phyloP scores from a whole-genome alignment of 441 rosid genomes.

The Pelargonium cotyledonis region DNA sequence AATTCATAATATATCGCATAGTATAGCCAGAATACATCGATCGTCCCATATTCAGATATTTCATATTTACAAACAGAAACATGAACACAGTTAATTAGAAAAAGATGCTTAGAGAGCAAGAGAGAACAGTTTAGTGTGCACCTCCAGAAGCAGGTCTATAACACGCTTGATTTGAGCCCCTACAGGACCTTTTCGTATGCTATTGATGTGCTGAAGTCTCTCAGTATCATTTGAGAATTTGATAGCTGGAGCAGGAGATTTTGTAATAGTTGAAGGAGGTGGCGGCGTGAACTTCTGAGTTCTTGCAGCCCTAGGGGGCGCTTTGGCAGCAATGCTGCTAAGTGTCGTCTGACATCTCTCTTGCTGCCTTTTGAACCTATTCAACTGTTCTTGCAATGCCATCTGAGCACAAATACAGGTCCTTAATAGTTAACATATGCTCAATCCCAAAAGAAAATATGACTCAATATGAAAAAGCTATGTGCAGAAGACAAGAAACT shows the following conservation, averaged over 20 bases:
- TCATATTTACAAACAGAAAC: background rate
- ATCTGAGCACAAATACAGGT: slow-evolving; percentile 28
- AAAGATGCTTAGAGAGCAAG: background rate
- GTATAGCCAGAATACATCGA: too few species aligned
- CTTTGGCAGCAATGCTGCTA: slow-evolving; percentile 45
- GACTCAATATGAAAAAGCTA: background rate
- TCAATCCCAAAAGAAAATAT: background rate
- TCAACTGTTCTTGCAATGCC: slow-evolving; percentile 49
- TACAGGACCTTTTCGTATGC: slow-evolving; percentile 63
- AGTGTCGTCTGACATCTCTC: slow-evolving; percentile 62
- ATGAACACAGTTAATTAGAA: background rate
- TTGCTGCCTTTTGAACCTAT: slow-evolving; percentile 67
- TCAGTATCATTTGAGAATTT: slow-evolving; percentile 79
- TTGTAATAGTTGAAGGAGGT: slow-evolving; percentile 30
- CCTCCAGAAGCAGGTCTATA: slow-evolving; percentile 60
- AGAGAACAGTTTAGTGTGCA: slow-evolving; percentile 16
- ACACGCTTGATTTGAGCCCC: slow-evolving; percentile 94
- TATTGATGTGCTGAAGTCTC: slow-evolving; percentile 60
- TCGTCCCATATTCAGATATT: too few species aligned
- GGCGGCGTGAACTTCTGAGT: slow-evolving; percentile 23
- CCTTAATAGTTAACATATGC: background rate
- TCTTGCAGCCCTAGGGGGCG: slow-evolving; percentile 29
- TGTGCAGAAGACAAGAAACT: background rate
- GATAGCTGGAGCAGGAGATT: slow-evolving; percentile 40
- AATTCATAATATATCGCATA: too few species aligned